phyloP scores from a whole-genome alignment of 2,329 filamentous ascomycete species.

The Penicillium sp. region DNA sequence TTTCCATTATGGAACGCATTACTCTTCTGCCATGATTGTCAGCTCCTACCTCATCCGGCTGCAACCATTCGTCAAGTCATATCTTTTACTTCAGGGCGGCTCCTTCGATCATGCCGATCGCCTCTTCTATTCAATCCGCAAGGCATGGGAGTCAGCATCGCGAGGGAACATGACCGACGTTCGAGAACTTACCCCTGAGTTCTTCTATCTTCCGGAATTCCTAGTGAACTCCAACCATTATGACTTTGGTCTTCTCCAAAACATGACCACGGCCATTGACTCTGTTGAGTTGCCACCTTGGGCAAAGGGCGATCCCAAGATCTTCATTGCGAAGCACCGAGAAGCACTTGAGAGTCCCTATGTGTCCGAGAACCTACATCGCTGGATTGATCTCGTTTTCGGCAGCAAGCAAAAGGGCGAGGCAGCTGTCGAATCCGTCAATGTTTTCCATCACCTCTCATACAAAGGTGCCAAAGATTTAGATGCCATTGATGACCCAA shows the following conservation, averaged over 20 bases:
- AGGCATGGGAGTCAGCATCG: constrained; percentile 88
- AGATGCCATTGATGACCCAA: constrained; percentile 83
- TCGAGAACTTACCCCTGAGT: constrained; percentile 90
- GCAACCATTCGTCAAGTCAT: constrained; percentile 94
- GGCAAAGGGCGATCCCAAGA: constrained; percentile 93
- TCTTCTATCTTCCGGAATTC: constrained; percentile 95
- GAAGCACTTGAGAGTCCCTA: constrained; percentile 92
- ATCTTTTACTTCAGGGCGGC: constrained; percentile 90
- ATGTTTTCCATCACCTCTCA: constrained; percentile 94
- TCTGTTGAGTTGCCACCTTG: constrained; percentile 88
- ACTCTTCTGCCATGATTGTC: constrained; percentile 98
- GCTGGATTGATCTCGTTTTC: constrained; percentile 96
- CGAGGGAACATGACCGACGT: constrained; percentile 90
- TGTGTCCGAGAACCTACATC: constrained; percentile 83
- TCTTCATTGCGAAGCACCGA: constrained; percentile 94
- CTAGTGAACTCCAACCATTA: constrained; percentile 91
- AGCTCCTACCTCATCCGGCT: constrained; percentile 93
- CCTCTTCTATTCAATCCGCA: constrained; percentile 88
- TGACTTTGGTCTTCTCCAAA: constrained; percentile 87
- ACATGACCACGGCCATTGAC: constrained; percentile 75
- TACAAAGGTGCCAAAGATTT: constrained; percentile 93
- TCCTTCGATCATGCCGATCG: constrained; percentile 95
- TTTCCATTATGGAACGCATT: constrained; percentile 98
- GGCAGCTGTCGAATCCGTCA: constrained; percentile 83
- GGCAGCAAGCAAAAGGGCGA: constrained; percentile 92